Conservation (phyloP, 139 green algal genomes). For the Volvox reticuliferus region DNA sequence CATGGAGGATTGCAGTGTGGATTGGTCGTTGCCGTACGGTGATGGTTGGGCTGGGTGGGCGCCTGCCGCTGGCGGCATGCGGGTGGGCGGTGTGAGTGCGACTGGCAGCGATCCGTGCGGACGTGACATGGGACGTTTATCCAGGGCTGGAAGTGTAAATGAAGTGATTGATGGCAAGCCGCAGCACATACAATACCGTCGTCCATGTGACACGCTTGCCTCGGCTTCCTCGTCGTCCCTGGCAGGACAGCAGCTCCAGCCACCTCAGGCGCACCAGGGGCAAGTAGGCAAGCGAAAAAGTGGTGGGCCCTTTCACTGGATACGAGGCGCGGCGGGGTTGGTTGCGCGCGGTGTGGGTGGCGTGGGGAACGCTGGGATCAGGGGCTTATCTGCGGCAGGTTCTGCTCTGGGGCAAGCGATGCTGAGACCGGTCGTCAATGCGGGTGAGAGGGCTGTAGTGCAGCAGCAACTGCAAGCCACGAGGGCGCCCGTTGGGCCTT, state of each 20-base stretch:
- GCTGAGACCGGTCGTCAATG: constrained; percentile 9
- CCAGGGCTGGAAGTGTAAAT: not conserved
- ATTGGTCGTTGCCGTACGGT: not conserved
- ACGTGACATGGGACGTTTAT: too few species aligned
- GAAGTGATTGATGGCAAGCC: not conserved
- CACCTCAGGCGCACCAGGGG: not conserved
- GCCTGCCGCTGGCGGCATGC: not conserved
- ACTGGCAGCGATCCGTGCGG: not conserved
- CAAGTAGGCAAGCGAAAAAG: not conserved
- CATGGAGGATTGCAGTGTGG: not conserved
- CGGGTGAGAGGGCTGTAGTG: constrained; percentile 13
- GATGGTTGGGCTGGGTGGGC: not conserved
- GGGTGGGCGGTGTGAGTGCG: not conserved
- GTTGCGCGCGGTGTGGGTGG: constrained; percentile 24
- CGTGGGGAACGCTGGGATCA: not conserved
- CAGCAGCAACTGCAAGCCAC: not conserved
- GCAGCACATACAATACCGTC: not conserved
- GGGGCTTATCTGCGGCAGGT: constrained; percentile 13
- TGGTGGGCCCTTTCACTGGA: constrained; percentile 3
- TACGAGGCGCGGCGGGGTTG: not conserved
- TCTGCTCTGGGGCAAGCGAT: not conserved
- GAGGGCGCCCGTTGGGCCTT: not conserved
- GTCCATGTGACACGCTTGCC: not conserved
- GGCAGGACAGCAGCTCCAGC: not conserved
- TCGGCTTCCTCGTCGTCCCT: not conserved